A percentile compares a stretch with the other conserved stretches of the same genome.
Evolutionary conservation across 805 yeast species (phyloP).

Genomic region (Gaillardinia entomophila): DNA sequence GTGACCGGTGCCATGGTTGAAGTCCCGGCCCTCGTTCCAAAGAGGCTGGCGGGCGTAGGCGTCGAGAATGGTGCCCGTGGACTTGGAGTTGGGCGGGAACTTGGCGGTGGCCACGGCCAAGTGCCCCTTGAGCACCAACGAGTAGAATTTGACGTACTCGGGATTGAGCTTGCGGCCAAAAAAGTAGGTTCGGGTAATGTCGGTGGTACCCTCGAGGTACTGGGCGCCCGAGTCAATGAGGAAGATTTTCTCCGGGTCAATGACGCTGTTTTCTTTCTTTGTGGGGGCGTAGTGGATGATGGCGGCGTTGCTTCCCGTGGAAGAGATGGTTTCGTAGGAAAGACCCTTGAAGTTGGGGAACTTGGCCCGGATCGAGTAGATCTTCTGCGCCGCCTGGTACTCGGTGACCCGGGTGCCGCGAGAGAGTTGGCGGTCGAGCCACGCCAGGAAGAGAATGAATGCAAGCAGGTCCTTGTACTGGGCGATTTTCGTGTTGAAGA

Average conservation of each 20-base stretch:
- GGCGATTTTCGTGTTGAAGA: conserved; percentile 64
- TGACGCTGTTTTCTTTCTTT: conserved; percentile 46
- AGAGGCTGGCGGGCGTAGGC: conserved; percentile 75
- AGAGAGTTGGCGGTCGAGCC: conserved; percentile 63
- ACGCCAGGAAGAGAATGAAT: conserved; percentile 65
- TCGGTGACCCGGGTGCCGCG: conserved; percentile 47
- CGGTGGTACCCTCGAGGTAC: conserved; percentile 91
- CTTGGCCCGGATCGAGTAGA: conserved; percentile 49
- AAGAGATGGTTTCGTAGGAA: conserved; percentile 72
- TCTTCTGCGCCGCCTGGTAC: conserved; percentile 57
- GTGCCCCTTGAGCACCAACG: conserved; percentile 88
- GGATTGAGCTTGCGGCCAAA: conserved; percentile 33
- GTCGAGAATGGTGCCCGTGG: conserved; percentile 75
- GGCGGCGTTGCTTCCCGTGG: conserved; percentile 72
- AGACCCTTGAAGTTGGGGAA: conserved; percentile 55
- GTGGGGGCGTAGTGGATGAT: conserved; percentile 74
- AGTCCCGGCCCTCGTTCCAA: conserved; percentile 80
- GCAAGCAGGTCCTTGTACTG: conserved; percentile 85
- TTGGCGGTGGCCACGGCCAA: conserved; percentile 74
- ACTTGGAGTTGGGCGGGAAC: conserved; percentile 58
- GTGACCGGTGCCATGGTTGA: conserved; percentile 94
- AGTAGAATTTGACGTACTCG: conserved; percentile 57
- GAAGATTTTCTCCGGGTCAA: conserved; percentile 65
- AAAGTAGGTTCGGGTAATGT: conserved; percentile 84
- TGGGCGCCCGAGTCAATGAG: conserved; percentile 91